Conservation (phyloP, 1,284 basidiomycete species). For the Blastosporella zonata region DNA sequence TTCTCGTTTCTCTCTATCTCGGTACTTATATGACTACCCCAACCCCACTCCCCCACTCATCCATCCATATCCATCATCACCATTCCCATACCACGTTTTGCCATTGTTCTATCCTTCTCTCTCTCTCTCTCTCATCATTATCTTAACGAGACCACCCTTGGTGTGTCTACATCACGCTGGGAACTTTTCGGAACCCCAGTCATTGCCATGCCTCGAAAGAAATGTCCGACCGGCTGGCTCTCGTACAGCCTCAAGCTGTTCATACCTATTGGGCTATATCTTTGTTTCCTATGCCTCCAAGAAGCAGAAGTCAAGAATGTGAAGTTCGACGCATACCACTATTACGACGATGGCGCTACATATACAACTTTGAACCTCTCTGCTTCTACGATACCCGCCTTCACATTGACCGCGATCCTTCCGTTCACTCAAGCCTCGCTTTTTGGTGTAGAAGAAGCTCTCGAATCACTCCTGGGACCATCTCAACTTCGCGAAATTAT, state of each 20-base stretch:
- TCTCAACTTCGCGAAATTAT: slow-evolving; percentile 43
- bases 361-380: slow-evolving; percentile 8
- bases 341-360: slow-evolving; percentile 3
- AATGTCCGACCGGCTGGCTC: slow-evolving; percentile 5
- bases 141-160: too few relatives aligned
- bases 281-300: not conserved
- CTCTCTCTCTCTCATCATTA: too few relatives aligned
- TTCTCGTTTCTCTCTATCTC: not conserved
- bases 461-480: slow-evolving; percentile 35
- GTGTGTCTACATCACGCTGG: too few relatives aligned
- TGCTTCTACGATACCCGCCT: slow-evolving; percentile 5
- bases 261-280: slow-evolving; percentile 11
- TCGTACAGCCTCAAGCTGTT: slow-evolving; percentile 4
- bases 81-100: not conserved
- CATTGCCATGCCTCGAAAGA: too few relatives aligned
- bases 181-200: too few relatives aligned
- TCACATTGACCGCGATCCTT: slow-evolving; percentile 43
- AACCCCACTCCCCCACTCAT: not conserved
- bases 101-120: too few relatives aligned
- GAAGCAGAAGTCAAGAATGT: slow-evolving; percentile 2
- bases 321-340: slow-evolving; percentile 1
- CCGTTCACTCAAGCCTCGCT: slow-evolving; percentile 42
- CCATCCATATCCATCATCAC: not conserved
- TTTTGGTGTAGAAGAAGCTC: slow-evolving; percentile 27
- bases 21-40: not conserved